These are phyloP conservation scores for Skeletonema grethae DNA, from an alignment of 108 stramenopile genomes.

Conservation along the genomic window DNA sequence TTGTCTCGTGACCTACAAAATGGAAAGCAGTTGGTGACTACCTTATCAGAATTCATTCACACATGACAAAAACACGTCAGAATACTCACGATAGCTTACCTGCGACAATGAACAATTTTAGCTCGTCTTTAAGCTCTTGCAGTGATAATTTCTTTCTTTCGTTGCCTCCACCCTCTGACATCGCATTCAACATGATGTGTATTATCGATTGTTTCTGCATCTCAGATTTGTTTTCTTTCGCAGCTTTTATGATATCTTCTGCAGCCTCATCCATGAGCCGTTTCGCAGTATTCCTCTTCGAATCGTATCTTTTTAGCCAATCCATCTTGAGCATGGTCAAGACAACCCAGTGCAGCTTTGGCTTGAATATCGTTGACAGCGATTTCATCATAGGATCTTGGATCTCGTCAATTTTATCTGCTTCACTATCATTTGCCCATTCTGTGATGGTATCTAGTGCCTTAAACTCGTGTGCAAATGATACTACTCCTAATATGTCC, in stretches of 20 bases:
- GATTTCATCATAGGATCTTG: slow-evolving; percentile 34
- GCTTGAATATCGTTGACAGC: slow-evolving; percentile 5
- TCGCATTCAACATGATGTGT: slow-evolving; percentile 46
- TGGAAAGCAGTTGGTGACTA: background rate
- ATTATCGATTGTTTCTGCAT: slow-evolving; percentile 34
- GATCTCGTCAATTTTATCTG: slow-evolving; percentile 6
- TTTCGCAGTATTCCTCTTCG: background rate
- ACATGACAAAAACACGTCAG: background rate
- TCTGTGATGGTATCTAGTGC: slow-evolving; percentile 31
- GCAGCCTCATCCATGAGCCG: slow-evolving; percentile 35
- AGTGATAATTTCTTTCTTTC: slow-evolving; percentile 12
- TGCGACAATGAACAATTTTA: slow-evolving; percentile 60
- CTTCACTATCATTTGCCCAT: slow-evolving; percentile 35
- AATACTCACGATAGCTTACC: background rate
- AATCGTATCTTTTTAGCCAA: slow-evolving; percentile 27
- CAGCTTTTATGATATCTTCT: slow-evolving; percentile 37
- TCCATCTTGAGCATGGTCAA: slow-evolving; percentile 11
- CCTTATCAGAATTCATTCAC: background rate
- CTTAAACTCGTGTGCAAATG: slow-evolving; percentile 54
- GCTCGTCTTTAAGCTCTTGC: slow-evolving; percentile 53
- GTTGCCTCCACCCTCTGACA: slow-evolving; percentile 12
- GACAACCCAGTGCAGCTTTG: slow-evolving; percentile 20
- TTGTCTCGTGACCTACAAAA: slow-evolving; percentile 58
- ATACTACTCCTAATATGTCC: slow-evolving; percentile 53
- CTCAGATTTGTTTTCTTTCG: slow-evolving; percentile 3